Conservation (phyloP, 805 yeast genomes). For the Suhomyces faveliae region DNA sequence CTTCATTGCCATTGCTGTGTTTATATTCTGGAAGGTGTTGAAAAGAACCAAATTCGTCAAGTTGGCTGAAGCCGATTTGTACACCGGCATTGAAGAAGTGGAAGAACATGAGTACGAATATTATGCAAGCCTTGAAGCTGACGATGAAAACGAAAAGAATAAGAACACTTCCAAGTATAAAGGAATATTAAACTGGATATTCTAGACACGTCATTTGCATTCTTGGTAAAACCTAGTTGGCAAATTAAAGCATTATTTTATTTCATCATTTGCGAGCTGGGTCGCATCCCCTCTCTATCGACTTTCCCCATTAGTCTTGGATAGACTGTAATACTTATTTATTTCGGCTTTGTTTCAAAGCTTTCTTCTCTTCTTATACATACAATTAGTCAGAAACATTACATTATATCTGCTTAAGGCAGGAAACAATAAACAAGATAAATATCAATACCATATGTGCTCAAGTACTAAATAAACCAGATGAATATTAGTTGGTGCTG, state of each 20-base stretch:
- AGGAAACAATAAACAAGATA: not conserved
- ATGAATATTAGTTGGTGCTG: no score
- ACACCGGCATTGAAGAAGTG: conserved; percentile 44
- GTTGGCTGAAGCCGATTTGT: conserved; percentile 47
- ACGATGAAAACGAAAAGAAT: conserved; percentile 10
- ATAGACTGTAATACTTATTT: not conserved
- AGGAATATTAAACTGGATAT: conserved; percentile 19
- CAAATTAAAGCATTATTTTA: not conserved
- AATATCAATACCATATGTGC: no score
- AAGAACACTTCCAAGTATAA: conserved; percentile 9
- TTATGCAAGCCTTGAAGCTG: conserved; percentile 35
- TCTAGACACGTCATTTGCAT: conserved; percentile 9
- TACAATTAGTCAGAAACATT: not conserved
- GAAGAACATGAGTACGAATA: conserved; percentile 49
- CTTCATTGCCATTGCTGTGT: conserved; percentile 42
- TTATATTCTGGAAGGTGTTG: conserved; percentile 34
- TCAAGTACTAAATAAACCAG: no score
- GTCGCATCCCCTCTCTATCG: not conserved
- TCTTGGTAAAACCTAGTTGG: not conserved
- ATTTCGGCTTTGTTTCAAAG: conserved; percentile 1
- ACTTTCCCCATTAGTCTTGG: not conserved
- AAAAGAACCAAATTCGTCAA: conserved; percentile 38
- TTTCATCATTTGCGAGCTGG: not conserved
- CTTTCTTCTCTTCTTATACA: not conserved
- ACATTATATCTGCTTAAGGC: not conserved